Base-by-base conservation (phyloP, 352 stramenopile genomes). In the Phytopythium oedochilum region DNA sequence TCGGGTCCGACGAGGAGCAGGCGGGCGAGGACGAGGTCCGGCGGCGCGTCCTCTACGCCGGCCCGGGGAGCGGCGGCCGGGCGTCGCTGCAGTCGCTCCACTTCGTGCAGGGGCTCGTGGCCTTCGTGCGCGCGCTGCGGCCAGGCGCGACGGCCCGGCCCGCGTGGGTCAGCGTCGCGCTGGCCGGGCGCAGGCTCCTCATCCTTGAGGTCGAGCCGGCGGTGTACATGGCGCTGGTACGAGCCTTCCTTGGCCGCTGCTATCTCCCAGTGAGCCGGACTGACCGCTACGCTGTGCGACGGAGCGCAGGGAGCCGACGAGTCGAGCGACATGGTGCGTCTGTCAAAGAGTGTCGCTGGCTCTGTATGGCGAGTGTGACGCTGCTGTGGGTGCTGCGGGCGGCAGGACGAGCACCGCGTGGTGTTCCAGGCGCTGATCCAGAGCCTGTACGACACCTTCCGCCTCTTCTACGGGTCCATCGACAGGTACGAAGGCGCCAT, bases 1-100 rank as follows among this genome's bases (percentile, higher is more conserved):
- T 89, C 17, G 78, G 78, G 34, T 81, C 64, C 17, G 75, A 89
- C 66, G 78, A 89, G 34, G 78, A 89, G 62, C 75, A 84, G 57
- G 78, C 78, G 17, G 67, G 57, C 17, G 65, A 86, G 3, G 55
- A 78, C n/a, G 78, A 89, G 55, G 54, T 81, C 25, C 60, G 63
- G 18, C 67, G 68, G 47, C 68, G 75, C 3, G 61, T 89, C 7
- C 55, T 89, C 38, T 89, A 84, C 47, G 45, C 44, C 17, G 23
- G 3, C 23, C n/a, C n/a, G n/a, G 18, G 34, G 3, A 22, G 38
- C 26, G 29, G 39, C 26, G 35, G 18, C 7, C 35, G 43, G 22
- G 46, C 34, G 29, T 53, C 78, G 43, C 59, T 87, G 44, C 60
- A 75, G 34, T 55, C 62, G 52, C 63, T 89, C 17, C 66, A 80